Conservation (phyloP, 345 rosid species). For the Noccaea caerulescens region DNA sequence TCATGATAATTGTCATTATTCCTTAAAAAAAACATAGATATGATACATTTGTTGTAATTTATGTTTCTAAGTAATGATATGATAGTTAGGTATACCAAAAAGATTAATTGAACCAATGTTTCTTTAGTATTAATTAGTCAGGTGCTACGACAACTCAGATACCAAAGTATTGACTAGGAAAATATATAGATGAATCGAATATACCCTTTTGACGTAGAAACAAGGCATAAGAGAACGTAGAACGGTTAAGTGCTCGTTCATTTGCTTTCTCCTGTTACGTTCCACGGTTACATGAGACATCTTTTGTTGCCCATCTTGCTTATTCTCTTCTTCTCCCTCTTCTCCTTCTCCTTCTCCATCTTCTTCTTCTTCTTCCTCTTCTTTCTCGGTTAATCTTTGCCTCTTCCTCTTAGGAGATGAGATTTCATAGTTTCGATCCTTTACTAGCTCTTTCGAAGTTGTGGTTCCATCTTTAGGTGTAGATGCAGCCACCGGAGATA, state of each 20-base stretch:
- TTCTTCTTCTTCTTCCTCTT: conserved; percentile 42
- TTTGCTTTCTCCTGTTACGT: conserved; percentile 96
- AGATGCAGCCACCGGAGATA: conserved; percentile 48
- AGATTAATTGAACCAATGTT: conserved; percentile 10
- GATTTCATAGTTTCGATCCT: conserved; percentile 26
- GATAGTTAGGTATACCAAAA: conserved; percentile 27
- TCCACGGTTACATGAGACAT: conserved; percentile 93
- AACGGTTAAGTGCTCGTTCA: conserved; percentile 87
- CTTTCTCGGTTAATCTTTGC: conserved; percentile 44
- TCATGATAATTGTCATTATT: conserved; percentile 37
- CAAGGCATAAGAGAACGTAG: conserved; percentile 94
- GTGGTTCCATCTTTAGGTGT: conserved; percentile 47
- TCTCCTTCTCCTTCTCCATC: conserved; percentile 16
- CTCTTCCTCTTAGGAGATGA: conserved; percentile 49
- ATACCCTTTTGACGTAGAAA: conserved; percentile 96
- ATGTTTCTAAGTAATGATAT: conserved; percentile 32
- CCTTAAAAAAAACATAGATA: conserved; percentile 11
- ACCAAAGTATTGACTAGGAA: not conserved
- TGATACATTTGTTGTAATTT: conserved; percentile 23
- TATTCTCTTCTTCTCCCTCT: conserved; percentile 44
- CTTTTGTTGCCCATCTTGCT: conserved; percentile 65
- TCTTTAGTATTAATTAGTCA: conserved; percentile 2
- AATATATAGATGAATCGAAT: not conserved
- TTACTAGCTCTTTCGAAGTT: conserved; percentile 31
- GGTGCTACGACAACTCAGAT: not conserved